Percentiles rank a stretch among this genome's conserved stretches.
phyloP scores from a whole-genome alignment of 2,329 filamentous ascomycete species.

The Fusarium globosum region DNA sequence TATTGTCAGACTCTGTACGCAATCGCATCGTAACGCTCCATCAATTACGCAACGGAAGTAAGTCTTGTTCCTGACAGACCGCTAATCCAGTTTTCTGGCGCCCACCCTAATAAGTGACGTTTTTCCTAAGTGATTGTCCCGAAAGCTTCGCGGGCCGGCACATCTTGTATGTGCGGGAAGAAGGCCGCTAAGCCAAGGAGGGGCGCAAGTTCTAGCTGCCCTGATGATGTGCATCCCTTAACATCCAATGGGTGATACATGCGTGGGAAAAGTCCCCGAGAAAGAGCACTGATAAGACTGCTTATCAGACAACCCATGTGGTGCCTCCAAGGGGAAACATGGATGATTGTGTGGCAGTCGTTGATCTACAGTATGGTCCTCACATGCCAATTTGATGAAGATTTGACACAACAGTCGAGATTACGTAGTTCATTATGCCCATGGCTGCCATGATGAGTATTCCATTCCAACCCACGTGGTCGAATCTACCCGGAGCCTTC shows the following conservation, averaged over 20 bases:
- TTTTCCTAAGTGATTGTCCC: conserved; percentile 24
- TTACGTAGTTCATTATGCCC: conserved; percentile 13
- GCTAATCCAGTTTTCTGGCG: neutral
- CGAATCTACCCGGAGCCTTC: neutral
- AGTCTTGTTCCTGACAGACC: conserved; percentile 1
- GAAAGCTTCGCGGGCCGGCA: conserved; percentile 38
- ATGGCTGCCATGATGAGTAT: neutral
- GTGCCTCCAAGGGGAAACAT: neutral
- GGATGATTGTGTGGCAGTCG: neutral
- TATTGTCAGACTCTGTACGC: conserved; percentile 23
- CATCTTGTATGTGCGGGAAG: conserved; percentile 35
- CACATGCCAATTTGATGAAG: neutral
- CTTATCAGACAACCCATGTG: conserved; percentile 31
- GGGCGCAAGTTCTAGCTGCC: conserved; percentile 14
- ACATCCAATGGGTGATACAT: conserved; percentile 29
- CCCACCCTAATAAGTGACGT: conserved; percentile 3
- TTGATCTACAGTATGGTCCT: neutral
- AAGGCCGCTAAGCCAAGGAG: conserved; percentile 27
- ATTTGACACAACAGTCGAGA: conserved; percentile 6
- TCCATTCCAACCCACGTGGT: conserved; percentile 14
- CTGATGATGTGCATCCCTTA: conserved; percentile 36
- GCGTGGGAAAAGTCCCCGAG: conserved; percentile 24
- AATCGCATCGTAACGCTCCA: conserved; percentile 30
- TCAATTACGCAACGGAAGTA: conserved; percentile 37
- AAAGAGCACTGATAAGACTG: conserved; percentile 9